Evolutionary conservation across 1,284 basidiomycete genomes (phyloP).

Genomic region (Farysia itapuensis): DNA sequence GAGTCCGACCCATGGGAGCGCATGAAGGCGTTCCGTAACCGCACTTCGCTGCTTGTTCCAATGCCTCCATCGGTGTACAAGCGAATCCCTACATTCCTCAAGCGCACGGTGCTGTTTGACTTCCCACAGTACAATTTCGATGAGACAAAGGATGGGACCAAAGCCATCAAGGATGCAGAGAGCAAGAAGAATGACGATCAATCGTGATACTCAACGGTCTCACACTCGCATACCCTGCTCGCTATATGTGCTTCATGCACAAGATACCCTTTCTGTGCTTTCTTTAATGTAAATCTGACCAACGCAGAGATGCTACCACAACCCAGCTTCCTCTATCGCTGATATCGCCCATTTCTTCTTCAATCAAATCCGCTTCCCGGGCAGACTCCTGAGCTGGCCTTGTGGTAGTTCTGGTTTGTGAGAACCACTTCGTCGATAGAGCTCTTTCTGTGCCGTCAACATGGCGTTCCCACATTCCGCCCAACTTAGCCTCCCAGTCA

Average conservation of each 20-base stretch:
- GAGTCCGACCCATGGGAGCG: constrained; percentile 49
- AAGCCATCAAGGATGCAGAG: constrained; percentile 40
- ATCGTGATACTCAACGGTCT: too few species aligned
- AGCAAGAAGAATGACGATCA: constrained; percentile 28
- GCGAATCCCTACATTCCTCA: constrained; percentile 66
- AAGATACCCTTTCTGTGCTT: not conserved
- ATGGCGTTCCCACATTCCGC: constrained; percentile 42
- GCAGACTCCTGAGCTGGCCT: not conserved
- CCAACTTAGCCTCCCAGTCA: constrained; percentile 27
- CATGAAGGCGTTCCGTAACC: constrained; percentile 48
- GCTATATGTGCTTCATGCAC: not conserved
- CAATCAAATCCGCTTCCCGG: not conserved
- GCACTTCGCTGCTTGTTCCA: constrained; percentile 71
- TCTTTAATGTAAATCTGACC: constrained; percentile 24
- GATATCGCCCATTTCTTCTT: constrained; percentile 55
- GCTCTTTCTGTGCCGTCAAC: constrained; percentile 25
- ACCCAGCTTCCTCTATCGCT: constrained; percentile 50
- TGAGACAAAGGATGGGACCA: constrained; percentile 44
- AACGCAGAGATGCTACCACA: constrained; percentile 39
- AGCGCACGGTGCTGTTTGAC: constrained; percentile 69
- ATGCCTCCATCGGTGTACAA: constrained; percentile 68
- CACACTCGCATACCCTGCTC: too few species aligned
- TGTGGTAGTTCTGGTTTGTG: constrained; percentile 2
- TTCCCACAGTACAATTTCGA: constrained; percentile 53
- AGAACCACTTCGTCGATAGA: constrained; percentile 12